Evolutionary conservation across 148 eudicot species (phyloP), one percentile per base, ranked within the genome.

Genomic region (Rhododendron molle): DNA sequence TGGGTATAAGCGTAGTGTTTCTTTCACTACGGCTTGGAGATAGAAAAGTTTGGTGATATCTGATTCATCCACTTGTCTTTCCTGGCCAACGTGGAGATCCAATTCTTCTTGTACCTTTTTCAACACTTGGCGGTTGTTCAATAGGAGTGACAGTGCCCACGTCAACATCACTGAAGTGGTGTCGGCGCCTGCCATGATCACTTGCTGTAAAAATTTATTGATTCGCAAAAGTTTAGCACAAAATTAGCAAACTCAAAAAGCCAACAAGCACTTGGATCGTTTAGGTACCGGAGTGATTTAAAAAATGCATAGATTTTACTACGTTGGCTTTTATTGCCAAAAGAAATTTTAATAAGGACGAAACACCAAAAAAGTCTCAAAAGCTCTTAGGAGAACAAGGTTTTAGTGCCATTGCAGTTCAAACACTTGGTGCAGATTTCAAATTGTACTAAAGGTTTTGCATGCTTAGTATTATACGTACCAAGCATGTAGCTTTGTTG

Each of bases 21-120:
- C 90, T 72, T 88, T 90, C 2, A 85, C 54, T 12, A 91, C 49
- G 47, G 91, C 92, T 82, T 87, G 89, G 49, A 91, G 88, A 78
- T 87, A 91, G 3, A 87, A 84, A 15, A 87, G 40, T 1, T 89
- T 86, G 14, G 6, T 71, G 5, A 90, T 78, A 20, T 90, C 90
- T 30, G 92, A 84, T 44, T 85, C 86, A 4, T 83, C 56, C 46
- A 90, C 85, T 54, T 43, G 82, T 71, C 85, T 83, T 20, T 86
- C 76, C 43, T 32, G 13, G 38, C 76, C 38, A 28, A 71, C 40
- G 20, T 71, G 21, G 15, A 71, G 11, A 26, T 71, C 76, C 38
- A 71, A 4, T 14, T 71, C 76, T 30, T 71, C 76, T 30, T 71
- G 76, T 28, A 6, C 76, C 20, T 12, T 71, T 7, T 30, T 71